Evolutionary conservation across 2,329 filamentous ascomycete species (phyloP).

Genomic region (Incumbomyces lentus): DNA sequence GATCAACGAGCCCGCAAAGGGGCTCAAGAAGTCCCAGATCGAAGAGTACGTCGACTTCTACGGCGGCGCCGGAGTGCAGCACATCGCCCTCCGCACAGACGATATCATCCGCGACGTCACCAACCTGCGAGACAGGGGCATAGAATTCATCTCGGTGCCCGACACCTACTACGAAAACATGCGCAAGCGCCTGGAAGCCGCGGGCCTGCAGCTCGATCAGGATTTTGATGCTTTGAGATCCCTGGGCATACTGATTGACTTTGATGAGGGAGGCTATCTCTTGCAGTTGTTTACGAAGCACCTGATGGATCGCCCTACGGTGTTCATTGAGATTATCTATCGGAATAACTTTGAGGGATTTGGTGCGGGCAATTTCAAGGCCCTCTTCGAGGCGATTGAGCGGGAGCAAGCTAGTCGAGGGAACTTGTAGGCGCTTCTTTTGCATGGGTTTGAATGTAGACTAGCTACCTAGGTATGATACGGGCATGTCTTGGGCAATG

Average conservation of each 20-base stretch:
- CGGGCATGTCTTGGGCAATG: too few relatives aligned
- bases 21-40: constrained; percentile 87
- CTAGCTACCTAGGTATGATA: too few relatives aligned
- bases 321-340: constrained; percentile 95
- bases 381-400: constrained; percentile 89
- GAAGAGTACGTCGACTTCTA: constrained; percentile 91
- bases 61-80: constrained; percentile 79
- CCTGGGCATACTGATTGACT: constrained; percentile 86
- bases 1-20: constrained; percentile 87
- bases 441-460: too few relatives aligned
- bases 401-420: constrained; percentile 78
- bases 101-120: constrained; percentile 71
- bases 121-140: constrained; percentile 70
- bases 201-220: constrained; percentile 55
- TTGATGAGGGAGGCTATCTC: constrained; percentile 84
- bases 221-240: constrained; percentile 68
- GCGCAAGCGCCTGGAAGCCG: constrained; percentile 58
- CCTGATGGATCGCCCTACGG: constrained; percentile 84
- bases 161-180: constrained; percentile 76
- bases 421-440: constrained; percentile 54
- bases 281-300: constrained; percentile 71
- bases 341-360: constrained; percentile 80
- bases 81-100: constrained; percentile 77
- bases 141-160: constrained; percentile 87
- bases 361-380: constrained; percentile 96